Evolutionary conservation across 169 alveolate species (phyloP), one percentile per base, ranked within the genome.

Genomic region (Theileria parva): DNA sequence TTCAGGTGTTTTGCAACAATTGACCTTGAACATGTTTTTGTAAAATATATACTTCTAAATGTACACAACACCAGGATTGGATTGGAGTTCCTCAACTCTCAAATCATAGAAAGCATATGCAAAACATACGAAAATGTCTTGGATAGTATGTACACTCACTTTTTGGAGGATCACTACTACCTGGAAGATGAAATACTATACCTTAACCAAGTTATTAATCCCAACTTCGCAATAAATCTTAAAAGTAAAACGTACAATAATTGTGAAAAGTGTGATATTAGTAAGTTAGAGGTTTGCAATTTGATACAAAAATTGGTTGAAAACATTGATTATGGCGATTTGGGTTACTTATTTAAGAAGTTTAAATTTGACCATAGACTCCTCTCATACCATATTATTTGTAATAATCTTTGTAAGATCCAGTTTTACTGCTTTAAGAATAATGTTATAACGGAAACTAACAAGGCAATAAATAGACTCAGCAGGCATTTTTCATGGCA

Each of bases 401-500:
- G 85, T 73, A 81, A 75, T 79, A 69, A 76, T n/a, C 39, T 81
- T 9, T 25, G 77, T 13, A 74, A 27, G 21, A 53, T 81, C 11
- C 77, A 81, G 59, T 55, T 66, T 34, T 81, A 64, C 67, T 81
- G 88, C 23, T 81, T 77, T 21, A 67, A 67, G 15, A 81, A 74
- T 39, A 77, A 67, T 7, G 74, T 81, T 11, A 21, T 65, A 28
- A 59, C 74, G 27, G 48, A 50, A 39, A 75, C 44, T 55, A 79
- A 72, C 39, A 81, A 39, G 85, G 85, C 88, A 15, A 53, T 81
- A 9, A 70, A 72, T 73, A 63, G 77, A 15, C 34, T 81, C 32
- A 70, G 83, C 32, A 81, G 74, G 75, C 85, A 81, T 57, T 15
- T 63, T 28, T 71, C 23, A 27, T 81, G 88, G 88, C 88, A 81